Base-by-base conservation (phyloP, 2,329 filamentous ascomycete species). In the Ophiostoma novo-ulmi region DNA sequence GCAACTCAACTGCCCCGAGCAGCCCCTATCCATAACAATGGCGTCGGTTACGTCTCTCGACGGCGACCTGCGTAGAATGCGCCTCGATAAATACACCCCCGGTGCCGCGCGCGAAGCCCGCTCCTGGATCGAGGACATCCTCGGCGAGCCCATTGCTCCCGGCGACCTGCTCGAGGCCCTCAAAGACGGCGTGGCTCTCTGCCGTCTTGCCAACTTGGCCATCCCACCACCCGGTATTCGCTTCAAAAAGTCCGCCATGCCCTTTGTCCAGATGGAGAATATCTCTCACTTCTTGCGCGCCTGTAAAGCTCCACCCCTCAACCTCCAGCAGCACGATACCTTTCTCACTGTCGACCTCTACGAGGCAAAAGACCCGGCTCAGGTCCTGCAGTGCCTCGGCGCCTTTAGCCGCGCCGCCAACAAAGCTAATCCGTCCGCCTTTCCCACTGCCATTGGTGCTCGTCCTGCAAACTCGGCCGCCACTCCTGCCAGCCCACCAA, bases 261-360 rank as follows among this genome's bases (percentile, higher is more conserved):
- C 95, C 0, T 99, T 99, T 78, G 94, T 98, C 58, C 95, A 99
- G 80, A 98, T 98, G 94, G 95, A 99, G 80, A 99, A 99, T 79
- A 97, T 99, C 77, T 96, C 94, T 5, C 92, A 97, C 78, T 99
- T 97, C 81, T 88, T 99, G 70, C 89, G 88, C 77, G 93, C 93
- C 72, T 97, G 94, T 82, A 92, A 97, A 80, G 83, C 87, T 68
- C 88, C 91, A 36, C 95, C 95, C 0, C 83, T 99, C 69, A 94
- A 89, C 80, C 88, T 99, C 72, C 93, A 92, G 71, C 89, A 94
- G 65, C 95, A 99, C 82, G 95, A 99, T 80, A 89, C 94, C 75
- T 99, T 99, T 81, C 88, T 98, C 73, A 99, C 95, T 5, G 94
- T 99, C 78, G 95, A 99, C 81, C 85, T 99, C 67, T 99, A 91